Evolutionary conservation across 352 stramenopile genomes (phyloP).

Genomic region (Nothophytophthora sp.): DNA sequence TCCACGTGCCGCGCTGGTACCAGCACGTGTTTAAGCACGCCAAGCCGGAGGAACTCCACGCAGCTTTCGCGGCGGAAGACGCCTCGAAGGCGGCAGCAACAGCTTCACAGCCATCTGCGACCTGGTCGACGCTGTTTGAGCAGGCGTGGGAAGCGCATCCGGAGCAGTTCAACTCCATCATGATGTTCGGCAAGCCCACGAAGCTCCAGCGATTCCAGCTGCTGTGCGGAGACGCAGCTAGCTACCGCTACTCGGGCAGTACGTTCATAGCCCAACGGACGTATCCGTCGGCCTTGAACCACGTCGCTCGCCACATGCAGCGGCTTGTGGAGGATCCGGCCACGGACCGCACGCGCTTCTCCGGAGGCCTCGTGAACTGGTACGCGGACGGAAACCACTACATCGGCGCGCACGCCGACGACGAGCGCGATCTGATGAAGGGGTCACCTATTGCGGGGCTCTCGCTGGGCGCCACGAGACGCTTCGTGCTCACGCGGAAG

Average conservation of each 20-base stretch:
- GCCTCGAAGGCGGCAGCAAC: neutral
- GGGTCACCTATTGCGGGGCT: constrained; percentile 64
- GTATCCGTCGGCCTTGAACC: constrained; percentile 37
- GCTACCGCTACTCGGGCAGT: constrained; percentile 62
- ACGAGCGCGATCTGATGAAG: constrained; percentile 53
- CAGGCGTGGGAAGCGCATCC: constrained; percentile 68
- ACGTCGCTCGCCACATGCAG: constrained; percentile 49
- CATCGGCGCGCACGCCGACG: constrained; percentile 79
- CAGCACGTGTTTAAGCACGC: constrained; percentile 30
- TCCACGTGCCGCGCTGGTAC: constrained; percentile 62
- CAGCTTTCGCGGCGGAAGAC: constrained; percentile 1
- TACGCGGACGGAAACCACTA: constrained; percentile 82
- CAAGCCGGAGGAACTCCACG: constrained; percentile 10
- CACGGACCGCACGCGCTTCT: constrained; percentile 27
- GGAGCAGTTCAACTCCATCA: constrained; percentile 54
- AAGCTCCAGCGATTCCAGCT: constrained; percentile 73
- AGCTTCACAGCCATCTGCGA: neutral
- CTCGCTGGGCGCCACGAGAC: constrained; percentile 65
- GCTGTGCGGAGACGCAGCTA: constrained; percentile 47
- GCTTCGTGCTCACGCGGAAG: constrained; percentile 68
- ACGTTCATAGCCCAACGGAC: constrained; percentile 46
- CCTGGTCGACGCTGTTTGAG: constrained; percentile 31
- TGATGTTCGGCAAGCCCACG: constrained; percentile 65
- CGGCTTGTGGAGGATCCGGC: constrained; percentile 35
- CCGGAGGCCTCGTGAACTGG: constrained; percentile 80